phyloP scores from a whole-genome alignment of 116 monocot species.

The Iris pallida region DNA sequence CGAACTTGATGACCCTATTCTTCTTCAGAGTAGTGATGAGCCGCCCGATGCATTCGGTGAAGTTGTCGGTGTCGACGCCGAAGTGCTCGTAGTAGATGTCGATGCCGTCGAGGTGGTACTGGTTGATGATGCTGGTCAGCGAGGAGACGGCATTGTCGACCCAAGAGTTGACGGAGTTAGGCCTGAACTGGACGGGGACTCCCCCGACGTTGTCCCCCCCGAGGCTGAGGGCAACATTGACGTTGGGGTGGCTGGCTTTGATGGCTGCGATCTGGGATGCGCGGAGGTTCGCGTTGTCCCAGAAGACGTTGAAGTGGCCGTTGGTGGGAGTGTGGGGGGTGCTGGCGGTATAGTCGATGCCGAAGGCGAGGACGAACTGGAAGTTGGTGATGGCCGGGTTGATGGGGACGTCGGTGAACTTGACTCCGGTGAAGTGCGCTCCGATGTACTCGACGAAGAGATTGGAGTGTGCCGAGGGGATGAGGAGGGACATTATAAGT shows the following conservation, averaged over 20 bases:
- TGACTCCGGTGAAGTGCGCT: conserved; percentile 5
- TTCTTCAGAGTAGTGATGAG: conserved; percentile 21
- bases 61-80: conserved; percentile 11
- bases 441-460: conserved; percentile 21
- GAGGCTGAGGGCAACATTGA: conserved; percentile 36
- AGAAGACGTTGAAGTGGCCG: conserved; percentile 27
- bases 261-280: conserved; percentile 13
- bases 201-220: conserved; percentile 27
- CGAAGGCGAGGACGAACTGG: conserved; percentile 33
- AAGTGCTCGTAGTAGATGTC: conserved; percentile 57
- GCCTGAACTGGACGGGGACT: conserved; percentile 13
- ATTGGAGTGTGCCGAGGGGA: neutral
- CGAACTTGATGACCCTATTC: conserved; percentile 24
- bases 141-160: conserved; percentile 37
- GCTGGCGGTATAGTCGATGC: conserved; percentile 21
- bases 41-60: conserved; percentile 36
- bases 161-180: conserved; percentile 30
- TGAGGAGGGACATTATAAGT: neutral
- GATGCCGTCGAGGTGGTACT: conserved; percentile 33
- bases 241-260: conserved; percentile 24
- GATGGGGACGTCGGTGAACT: conserved; percentile 22
- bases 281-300: conserved; percentile 18
- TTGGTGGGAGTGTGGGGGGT: conserved; percentile 10
- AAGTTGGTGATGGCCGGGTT: conserved; percentile 18
- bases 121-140: conserved; percentile 32